phyloP scores from a whole-genome alignment of 306 rosid genomes.

The Dryas octopetala region DNA sequence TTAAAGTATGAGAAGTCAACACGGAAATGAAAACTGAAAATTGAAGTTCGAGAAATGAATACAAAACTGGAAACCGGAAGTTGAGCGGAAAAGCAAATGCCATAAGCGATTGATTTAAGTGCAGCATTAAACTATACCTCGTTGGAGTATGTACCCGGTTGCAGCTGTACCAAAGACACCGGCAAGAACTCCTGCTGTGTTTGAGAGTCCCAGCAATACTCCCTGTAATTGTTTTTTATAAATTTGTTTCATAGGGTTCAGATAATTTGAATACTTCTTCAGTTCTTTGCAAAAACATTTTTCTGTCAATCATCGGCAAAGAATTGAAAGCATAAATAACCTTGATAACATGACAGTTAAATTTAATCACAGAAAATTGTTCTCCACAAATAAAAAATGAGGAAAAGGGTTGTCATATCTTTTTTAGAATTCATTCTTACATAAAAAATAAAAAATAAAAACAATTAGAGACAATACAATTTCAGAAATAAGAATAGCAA shows the following conservation, averaged over 20 bases:
- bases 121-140: constrained; percentile 42
- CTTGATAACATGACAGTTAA: neutral
- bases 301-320: neutral
- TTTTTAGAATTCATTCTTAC: neutral
- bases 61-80: neutral
- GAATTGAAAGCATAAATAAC: neutral
- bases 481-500: neutral
- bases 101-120: neutral
- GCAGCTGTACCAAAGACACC: constrained; percentile 98
- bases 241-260: neutral
- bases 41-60: neutral
- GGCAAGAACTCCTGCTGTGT: constrained; percentile 95
- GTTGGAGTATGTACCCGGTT: constrained; percentile 89
- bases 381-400: neutral
- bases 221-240: constrained; percentile 54
- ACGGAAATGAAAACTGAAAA: neutral
- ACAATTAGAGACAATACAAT: neutral
- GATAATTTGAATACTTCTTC: neutral
- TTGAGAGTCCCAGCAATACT: constrained; percentile 82
- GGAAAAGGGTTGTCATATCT: too few species aligned
- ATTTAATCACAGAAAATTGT: neutral
- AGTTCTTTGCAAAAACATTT: neutral
- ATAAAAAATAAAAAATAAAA: too few species aligned
- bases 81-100: constrained; percentile 8
- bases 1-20: constrained; percentile 17